phyloP scores from a whole-genome alignment of 1,139 yeast species.

The Lodderomyces pseudojiufengensis region DNA sequence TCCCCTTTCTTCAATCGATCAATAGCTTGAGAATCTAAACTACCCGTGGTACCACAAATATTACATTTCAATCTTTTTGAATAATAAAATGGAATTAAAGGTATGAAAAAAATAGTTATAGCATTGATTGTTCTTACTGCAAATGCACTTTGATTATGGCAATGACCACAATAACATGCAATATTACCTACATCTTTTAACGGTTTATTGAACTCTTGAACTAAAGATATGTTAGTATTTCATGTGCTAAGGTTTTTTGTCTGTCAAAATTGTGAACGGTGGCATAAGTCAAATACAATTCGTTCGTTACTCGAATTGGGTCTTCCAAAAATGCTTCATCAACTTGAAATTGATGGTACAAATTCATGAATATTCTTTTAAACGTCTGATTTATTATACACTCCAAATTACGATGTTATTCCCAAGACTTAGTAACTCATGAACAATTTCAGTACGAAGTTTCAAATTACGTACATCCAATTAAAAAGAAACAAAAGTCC shows the following conservation, averaged over 20 bases:
- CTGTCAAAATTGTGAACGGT: no score
- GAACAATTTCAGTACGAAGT: no score
- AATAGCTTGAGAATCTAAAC: constrained; percentile 28
- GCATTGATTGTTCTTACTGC: constrained; percentile 40
- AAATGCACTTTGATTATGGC: constrained; percentile 46
- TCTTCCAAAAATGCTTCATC: no score
- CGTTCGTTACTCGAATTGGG: no score
- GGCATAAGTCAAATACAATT: no score
- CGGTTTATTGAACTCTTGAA: constrained; percentile 30
- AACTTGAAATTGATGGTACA: no score
- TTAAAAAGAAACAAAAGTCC: constrained; percentile 30
- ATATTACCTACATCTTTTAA: constrained; percentile 26
- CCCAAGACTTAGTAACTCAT: background rate
- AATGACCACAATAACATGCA: constrained; percentile 35
- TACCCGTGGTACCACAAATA: constrained; percentile 45
- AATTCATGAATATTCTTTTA: no score
- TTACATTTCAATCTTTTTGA: constrained; percentile 38
- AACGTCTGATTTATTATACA: no score
- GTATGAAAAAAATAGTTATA: constrained; percentile 45
- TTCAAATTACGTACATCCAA: constrained; percentile 32
- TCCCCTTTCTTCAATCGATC: constrained; percentile 36
- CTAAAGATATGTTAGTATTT: constrained; percentile 12
- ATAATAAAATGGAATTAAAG: constrained; percentile 42
- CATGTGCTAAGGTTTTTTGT: no score
- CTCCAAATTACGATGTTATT: no score